phyloP scores from a whole-genome alignment of 805 yeast genomes.

The Yarrowia sp. region DNA sequence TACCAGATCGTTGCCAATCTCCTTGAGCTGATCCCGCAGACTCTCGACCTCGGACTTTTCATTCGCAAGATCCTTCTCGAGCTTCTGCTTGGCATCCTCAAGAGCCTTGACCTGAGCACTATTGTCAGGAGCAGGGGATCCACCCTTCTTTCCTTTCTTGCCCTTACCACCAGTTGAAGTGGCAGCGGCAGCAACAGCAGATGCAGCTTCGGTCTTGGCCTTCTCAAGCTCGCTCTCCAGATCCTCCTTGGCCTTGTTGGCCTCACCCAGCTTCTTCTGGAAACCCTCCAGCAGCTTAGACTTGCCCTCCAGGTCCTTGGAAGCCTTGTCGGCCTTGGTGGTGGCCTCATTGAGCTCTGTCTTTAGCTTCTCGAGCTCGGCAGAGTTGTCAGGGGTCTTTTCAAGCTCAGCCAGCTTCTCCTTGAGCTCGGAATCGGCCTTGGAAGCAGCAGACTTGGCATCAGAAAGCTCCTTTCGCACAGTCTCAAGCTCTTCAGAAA shows the following conservation, averaged over 20 bases:
- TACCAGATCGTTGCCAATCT: conserved; percentile 81
- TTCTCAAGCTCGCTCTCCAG: conserved; percentile 38
- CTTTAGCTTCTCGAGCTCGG: conserved; percentile 20
- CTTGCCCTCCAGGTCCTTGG: conserved; percentile 23
- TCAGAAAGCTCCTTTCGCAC: conserved; percentile 31
- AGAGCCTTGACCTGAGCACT: conserved; percentile 35
- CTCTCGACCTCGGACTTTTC: conserved; percentile 62
- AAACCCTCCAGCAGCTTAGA: conserved; percentile 25
- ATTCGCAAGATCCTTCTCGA: conserved; percentile 33
- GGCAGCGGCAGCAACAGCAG: conserved; percentile 34
- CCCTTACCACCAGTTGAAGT: conserved; percentile 34
- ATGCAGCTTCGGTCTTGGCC: conserved; percentile 21
- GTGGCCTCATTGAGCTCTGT: conserved; percentile 4
- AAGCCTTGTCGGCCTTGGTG: background rate
- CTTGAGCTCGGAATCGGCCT: conserved; percentile 18
- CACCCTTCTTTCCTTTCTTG: conserved; percentile 43
- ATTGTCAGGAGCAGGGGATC: conserved; percentile 28
- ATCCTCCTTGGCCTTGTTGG: conserved; percentile 36
- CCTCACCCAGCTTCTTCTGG: conserved; percentile 35
- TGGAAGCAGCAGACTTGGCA: conserved; percentile 16
- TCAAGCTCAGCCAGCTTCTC: conserved; percentile 23
- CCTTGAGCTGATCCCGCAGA: conserved; percentile 75
- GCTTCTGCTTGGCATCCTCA: conserved; percentile 37
- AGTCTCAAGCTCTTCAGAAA: background rate
- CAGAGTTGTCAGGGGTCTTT: background rate